Conservation (phyloP, 164 flowering plant genomes). For the Akebia trifoliata region DNA sequence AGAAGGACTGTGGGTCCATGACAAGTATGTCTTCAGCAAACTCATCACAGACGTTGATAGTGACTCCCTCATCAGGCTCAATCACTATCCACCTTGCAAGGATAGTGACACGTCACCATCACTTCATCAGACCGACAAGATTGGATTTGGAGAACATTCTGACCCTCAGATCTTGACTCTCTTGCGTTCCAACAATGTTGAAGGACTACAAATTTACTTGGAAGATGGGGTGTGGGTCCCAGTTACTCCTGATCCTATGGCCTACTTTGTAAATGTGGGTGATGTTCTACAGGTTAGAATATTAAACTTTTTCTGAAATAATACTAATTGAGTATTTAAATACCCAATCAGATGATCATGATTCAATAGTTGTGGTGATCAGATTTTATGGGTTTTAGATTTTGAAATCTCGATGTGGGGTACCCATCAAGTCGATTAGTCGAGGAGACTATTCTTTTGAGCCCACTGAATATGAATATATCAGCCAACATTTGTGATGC, state of each 20-base stretch:
- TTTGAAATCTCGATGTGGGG: no score
- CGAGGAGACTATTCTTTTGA: no score
- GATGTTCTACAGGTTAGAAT: conserved; percentile 56
- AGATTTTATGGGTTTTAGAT: no score
- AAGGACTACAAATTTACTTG: conserved; percentile 48
- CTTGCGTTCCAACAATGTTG: conserved; percentile 59
- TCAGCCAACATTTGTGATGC: no score
- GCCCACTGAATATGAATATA: no score
- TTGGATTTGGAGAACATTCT: conserved; percentile 81
- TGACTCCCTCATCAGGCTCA: conserved; percentile 69
- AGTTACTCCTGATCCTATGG: conserved; percentile 54
- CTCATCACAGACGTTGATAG: conserved; percentile 46
- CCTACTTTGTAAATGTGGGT: conserved; percentile 55
- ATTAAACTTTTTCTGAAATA: no score
- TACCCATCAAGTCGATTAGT: no score
- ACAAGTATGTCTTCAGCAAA: conserved; percentile 38
- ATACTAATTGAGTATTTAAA: no score
- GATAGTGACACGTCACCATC: conserved; percentile 20
- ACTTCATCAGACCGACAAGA: conserved; percentile 3
- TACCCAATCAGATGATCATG: no score
- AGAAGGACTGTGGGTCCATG: conserved; percentile 48
- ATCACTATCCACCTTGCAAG: conserved; percentile 57
- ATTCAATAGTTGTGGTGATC: no score
- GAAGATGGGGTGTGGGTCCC: conserved; percentile 58
- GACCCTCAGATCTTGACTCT: conserved; percentile 81